Percentiles rank a stretch among this genome's conserved stretches.
Evolutionary conservation across 306 rosid genomes (phyloP).

Genomic region (Acacia acuminata): DNA sequence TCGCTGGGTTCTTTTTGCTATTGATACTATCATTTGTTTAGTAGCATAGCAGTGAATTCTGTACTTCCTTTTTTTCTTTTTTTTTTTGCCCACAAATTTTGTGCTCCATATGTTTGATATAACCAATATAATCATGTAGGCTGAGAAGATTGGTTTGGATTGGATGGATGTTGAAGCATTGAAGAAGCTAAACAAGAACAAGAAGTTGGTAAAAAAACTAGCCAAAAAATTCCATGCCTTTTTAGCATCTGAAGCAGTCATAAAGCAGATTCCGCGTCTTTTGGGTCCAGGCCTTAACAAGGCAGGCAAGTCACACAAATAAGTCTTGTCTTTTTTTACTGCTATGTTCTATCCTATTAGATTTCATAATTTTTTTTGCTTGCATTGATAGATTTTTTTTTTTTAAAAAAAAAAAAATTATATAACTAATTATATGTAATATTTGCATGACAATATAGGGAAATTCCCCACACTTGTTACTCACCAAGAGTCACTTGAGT

Average conservation of each 20-base stretch:
- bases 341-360: background rate
- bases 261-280: conserved; percentile 90
- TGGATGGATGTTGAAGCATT: conserved; percentile 80
- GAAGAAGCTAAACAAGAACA: conserved; percentile 86
- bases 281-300: conserved; percentile 93
- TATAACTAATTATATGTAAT: background rate
- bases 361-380: background rate
- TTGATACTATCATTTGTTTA: background rate
- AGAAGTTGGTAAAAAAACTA: conserved; percentile 75
- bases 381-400: background rate
- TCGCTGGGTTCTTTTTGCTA: background rate
- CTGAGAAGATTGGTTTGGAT: conserved; percentile 75
- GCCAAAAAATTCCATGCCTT: conserved; percentile 88
- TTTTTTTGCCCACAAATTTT: background rate
- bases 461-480: conserved; percentile 81
- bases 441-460: conserved; percentile 38
- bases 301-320: conserved; percentile 62
- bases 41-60: background rate
- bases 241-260: conserved; percentile 87
- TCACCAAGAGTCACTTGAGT: conserved; percentile 85
- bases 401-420: too few species aligned
- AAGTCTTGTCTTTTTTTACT: background rate
- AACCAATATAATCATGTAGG: conserved; percentile 42
- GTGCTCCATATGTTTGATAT: background rate
- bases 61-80: too few species aligned